Evolutionary conservation across 345 rosid species (phyloP).

Genomic region (Heritiera littoralis): DNA sequence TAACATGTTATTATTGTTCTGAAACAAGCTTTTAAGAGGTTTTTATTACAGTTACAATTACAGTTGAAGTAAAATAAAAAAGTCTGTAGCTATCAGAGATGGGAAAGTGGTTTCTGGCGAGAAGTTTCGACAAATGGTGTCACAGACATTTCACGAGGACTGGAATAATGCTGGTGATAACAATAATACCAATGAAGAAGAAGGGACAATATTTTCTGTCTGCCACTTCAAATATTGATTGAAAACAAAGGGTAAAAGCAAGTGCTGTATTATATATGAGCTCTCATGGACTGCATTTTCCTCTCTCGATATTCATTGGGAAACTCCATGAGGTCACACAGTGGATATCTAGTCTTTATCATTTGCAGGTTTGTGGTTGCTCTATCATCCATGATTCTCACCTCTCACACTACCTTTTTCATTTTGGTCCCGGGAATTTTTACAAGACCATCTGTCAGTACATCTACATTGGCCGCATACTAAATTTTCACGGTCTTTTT

Average conservation of each 20-base stretch:
- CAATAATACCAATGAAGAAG: conserved; percentile 6
- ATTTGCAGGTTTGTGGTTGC: not conserved
- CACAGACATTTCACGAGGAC: conserved; percentile 11
- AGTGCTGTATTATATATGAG: not conserved
- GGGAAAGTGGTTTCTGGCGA: not conserved
- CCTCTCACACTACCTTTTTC: too few relatives aligned
- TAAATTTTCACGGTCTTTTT: conserved; percentile 1
- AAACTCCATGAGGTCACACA: conserved; percentile 13
- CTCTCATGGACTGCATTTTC: conserved; percentile 11
- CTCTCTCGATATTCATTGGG: not conserved
- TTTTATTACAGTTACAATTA: not conserved
- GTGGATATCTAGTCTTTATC: conserved; percentile 24
- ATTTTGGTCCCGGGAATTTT: conserved; percentile 20
- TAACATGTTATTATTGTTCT: not conserved
- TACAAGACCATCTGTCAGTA: conserved; percentile 14
- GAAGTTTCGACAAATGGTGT: conserved; percentile 24
- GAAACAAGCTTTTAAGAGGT: not conserved
- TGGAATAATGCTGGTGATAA: not conserved
- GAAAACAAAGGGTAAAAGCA: conserved; percentile 10
- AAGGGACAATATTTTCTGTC: conserved; percentile 24
- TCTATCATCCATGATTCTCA: not conserved
- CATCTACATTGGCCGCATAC: conserved; percentile 2
- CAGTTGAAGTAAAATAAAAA: not conserved
- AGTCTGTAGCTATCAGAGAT: not conserved
- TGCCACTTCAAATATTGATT: conserved; percentile 24